phyloP scores from a whole-genome alignment of 352 stramenopile genomes.

The Phytophthora cactorum region DNA sequence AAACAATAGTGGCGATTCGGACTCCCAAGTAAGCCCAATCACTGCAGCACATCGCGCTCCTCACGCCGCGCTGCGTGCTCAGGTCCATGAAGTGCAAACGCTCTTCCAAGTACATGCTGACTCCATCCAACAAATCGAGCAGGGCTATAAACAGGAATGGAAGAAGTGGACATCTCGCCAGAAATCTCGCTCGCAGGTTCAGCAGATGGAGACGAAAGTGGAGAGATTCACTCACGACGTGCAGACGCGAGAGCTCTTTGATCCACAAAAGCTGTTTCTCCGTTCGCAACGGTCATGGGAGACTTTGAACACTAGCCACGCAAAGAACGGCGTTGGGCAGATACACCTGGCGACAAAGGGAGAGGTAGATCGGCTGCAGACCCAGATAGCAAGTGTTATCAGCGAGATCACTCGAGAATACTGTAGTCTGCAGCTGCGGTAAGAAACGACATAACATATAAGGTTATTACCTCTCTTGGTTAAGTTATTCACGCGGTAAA shows the following conservation, averaged over 20 bases:
- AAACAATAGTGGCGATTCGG: neutral
- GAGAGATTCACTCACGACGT: conserved; percentile 49
- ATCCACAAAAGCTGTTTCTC: conserved; percentile 56
- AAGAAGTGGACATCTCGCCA: conserved; percentile 49
- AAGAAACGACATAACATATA: conserved; percentile 6
- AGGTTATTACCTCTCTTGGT: conserved; percentile 11
- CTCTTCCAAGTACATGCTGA: conserved; percentile 36
- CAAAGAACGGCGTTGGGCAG: neutral
- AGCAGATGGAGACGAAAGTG: conserved; percentile 58
- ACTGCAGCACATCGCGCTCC: neutral
- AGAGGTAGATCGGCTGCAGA: conserved; percentile 47
- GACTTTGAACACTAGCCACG: neutral
- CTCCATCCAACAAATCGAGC: conserved; percentile 38
- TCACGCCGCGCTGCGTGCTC: conserved; percentile 18
- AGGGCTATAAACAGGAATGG: conserved; percentile 42
- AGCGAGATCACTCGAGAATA: conserved; percentile 58
- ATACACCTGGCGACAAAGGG: conserved; percentile 28
- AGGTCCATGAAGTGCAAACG: conserved; percentile 37
- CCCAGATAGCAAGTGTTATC: conserved; percentile 58
- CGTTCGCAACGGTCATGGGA: conserved; percentile 33
- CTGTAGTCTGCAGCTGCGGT: conserved; percentile 50
- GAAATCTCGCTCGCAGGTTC: conserved; percentile 45
- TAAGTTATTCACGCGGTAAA: conserved; percentile 48
- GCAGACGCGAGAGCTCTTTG: conserved; percentile 47
- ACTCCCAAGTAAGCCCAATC: neutral